phyloP scores from a whole-genome alignment of 306 rosid species.

The Erythrophleum fordii region DNA sequence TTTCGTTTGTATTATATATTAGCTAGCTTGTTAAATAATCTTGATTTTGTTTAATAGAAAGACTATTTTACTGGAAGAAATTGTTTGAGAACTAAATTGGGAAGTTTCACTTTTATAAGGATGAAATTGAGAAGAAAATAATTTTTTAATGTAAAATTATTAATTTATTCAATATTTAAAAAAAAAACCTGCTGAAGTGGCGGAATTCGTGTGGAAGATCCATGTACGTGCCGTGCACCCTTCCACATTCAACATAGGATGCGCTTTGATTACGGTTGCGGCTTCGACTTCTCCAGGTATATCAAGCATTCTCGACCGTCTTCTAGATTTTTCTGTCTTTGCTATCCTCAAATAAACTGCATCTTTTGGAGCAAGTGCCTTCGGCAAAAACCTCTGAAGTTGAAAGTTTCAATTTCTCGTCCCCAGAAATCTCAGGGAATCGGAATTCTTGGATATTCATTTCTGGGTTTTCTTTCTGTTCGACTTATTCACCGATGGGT shows the following conservation, averaged over 20 bases:
- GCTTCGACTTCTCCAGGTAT: background rate
- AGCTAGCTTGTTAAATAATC: too few relatives aligned
- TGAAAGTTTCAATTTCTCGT: background rate
- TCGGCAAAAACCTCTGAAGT: background rate
- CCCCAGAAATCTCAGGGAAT: background rate
- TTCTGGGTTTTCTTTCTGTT: background rate
- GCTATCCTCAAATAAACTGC: background rate
- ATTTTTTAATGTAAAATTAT: too few relatives aligned
- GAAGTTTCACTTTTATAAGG: too few relatives aligned
- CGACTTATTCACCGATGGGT: constrained; percentile 34
- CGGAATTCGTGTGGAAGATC: background rate
- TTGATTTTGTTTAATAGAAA: too few relatives aligned
- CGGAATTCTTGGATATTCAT: background rate
- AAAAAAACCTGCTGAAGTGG: too few relatives aligned
- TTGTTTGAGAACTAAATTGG: too few relatives aligned
- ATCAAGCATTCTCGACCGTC: background rate
- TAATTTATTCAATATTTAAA: too few relatives aligned
- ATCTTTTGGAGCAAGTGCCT: background rate
- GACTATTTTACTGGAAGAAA: too few relatives aligned
- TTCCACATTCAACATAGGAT: background rate
- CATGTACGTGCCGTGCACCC: background rate
- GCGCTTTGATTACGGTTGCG: background rate
- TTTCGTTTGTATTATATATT: too few relatives aligned
- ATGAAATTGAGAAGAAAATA: too few relatives aligned
- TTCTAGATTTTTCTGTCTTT: background rate